phyloP scores from a whole-genome alignment of 768 basidiomycete species.

The Suillus subluteus region DNA sequence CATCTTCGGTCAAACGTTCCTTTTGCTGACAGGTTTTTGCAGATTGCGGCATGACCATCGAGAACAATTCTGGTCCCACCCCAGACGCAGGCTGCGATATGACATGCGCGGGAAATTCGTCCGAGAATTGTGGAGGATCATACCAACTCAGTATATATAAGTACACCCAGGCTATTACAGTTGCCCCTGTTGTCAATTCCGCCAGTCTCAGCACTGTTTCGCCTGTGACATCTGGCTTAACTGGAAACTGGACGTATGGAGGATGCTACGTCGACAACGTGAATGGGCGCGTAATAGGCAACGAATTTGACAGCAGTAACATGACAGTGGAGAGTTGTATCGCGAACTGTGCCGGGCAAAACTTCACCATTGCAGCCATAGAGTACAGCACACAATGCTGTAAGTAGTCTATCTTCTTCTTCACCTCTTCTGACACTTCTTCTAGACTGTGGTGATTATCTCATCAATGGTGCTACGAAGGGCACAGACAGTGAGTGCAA shows the following conservation, averaged over 20 bases:
- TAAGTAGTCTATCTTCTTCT: conserved; percentile 34
- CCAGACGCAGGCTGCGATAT: conserved; percentile 63
- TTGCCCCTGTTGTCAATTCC: conserved; percentile 36
- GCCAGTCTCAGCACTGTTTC: conserved; percentile 31
- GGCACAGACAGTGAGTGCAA: conserved; percentile 59
- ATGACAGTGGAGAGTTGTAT: conserved; percentile 71
- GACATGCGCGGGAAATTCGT: conserved; percentile 62
- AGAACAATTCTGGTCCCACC: conserved; percentile 36
- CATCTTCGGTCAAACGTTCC: background rate
- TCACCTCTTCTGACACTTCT: conserved; percentile 14
- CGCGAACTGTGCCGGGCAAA: conserved; percentile 51
- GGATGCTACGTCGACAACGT: conserved; percentile 77
- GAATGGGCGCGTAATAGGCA: conserved; percentile 61
- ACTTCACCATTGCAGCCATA: conserved; percentile 68
- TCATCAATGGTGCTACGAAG: conserved; percentile 61
- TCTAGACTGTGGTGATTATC: conserved; percentile 70
- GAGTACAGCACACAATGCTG: conserved; percentile 63
- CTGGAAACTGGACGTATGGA: conserved; percentile 58
- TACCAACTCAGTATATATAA: conserved; percentile 69
- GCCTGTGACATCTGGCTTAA: conserved; percentile 54
- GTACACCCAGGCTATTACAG: conserved; percentile 64
- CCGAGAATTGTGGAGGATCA: conserved; percentile 77
- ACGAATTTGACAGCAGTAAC: conserved; percentile 39
- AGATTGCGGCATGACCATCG: conserved; percentile 25
- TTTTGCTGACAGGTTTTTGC: background rate